Evolutionary conservation across 2,329 filamentous ascomycete species (phyloP), one percentile per base, ranked within the genome.

Genomic region (Lomentospora prolificans): DNA sequence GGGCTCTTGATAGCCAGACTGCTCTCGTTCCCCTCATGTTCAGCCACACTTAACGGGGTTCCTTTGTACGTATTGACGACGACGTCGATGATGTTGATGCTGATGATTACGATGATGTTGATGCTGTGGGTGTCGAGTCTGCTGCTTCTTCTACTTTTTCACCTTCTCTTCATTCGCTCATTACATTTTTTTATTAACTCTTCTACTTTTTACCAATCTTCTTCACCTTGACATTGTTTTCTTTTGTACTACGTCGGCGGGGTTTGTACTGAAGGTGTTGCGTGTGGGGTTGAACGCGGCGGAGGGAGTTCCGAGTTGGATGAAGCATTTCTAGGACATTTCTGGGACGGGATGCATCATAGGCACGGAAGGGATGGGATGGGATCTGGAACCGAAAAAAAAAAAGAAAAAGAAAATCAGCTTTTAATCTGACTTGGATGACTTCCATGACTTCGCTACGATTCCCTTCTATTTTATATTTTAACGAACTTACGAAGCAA

Each of bases 21-120:
- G 72, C 73, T 17, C 62, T 82, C 61, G 81, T 85, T 59, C 81
- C 82, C 59, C 69, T 85, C 64, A 78, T 85, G 66, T 82, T 84
- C 57, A 81, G 75, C 65, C 72, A 75, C 50, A 64, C 66, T 51
- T 71, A 61, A 66, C 31, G 31, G 39, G 31, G 25, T 48, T 10
- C 3, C 19, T 22, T 24, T 25, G 19, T 33, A 12, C 31, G 25
- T 6, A 39, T n/a, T 46, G 27, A 33, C 54, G n/a, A 54, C 22
- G 51, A 24, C 28, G 53, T 12, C 12, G 53, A 41, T 28, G 28
- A 55, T 22, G 53, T 41, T 55, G 9, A 25, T 46, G n/a, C 19
- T 46, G 24, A 28, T 31, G 22, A 30, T 50, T 55, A 48, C 25
- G 28, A 27, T 28, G 17, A n/a, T n/a, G n/a, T 33, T 33, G 30